Percentiles rank a stretch among this genome's conserved stretches.
These are phyloP conservation scores for Neckera pumila DNA, from an alignment of 225 moss, liverwort and hornwort species.

Conservation along the genomic window DNA sequence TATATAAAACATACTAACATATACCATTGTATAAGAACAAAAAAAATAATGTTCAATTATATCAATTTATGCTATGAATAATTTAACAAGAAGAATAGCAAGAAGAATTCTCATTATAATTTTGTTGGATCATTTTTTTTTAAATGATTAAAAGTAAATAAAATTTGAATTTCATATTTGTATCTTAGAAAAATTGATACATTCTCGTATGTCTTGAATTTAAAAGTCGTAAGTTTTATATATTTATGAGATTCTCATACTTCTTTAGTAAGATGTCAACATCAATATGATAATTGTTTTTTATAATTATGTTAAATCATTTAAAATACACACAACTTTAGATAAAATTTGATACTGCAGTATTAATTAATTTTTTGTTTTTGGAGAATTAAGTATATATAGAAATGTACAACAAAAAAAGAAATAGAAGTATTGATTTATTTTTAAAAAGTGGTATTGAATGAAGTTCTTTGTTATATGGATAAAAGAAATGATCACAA, in stretches of 20 bases:
- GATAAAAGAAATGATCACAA: too few species aligned
- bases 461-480: too few species aligned
- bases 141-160: background rate
- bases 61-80: background rate
- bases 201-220: background rate
- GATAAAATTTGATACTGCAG: background rate
- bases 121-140: background rate
- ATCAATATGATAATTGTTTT: too few species aligned
- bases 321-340: background rate
- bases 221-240: too few species aligned
- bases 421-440: background rate
- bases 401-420: background rate
- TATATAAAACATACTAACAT: too few species aligned
- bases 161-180: too few species aligned
- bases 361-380: too few species aligned
- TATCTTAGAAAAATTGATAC: accelerated
- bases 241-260: background rate
- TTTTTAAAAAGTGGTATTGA: background rate
- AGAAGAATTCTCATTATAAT: background rate
- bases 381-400: background rate
- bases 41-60: too few species aligned
- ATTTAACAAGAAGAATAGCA: too few species aligned
- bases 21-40: too few species aligned
- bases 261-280: too few species aligned
- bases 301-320: too few species aligned